These are phyloP conservation scores for Trematosphaeria pertusa DNA, from an alignment of 2,329 filamentous ascomycete genomes.

Conservation along the genomic window DNA sequence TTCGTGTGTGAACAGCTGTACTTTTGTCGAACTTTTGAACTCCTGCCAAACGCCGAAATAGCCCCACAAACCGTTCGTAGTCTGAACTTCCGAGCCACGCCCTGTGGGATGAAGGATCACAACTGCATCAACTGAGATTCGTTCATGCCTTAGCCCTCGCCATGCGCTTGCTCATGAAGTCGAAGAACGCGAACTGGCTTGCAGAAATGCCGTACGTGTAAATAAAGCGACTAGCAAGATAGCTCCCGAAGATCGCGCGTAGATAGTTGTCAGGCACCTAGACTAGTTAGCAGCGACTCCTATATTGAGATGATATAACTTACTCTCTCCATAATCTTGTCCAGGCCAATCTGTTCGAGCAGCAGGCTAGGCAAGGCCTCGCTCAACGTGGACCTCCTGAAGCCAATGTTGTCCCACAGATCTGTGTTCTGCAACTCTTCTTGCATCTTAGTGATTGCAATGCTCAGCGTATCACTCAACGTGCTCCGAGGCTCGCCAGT, in stretches of 20 bases:
- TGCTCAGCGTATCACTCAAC: conserved; percentile 88
- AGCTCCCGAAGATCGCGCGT: conserved; percentile 93
- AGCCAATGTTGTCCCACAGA: conserved; percentile 82
- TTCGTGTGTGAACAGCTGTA: not conserved
- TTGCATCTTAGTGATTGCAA: conserved; percentile 94
- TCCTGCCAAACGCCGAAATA: not conserved
- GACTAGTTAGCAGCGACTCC: conserved; percentile 23
- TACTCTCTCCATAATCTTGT: conserved; percentile 82
- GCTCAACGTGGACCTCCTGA: conserved; percentile 77
- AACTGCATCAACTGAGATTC: too few relatives aligned
- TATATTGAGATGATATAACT: conserved; percentile 36
- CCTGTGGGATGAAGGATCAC: not conserved
- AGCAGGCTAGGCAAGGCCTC: conserved; percentile 88
- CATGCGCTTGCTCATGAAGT: conserved; percentile 70
- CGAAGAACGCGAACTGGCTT: conserved; percentile 97
- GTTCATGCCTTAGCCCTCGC: conserved; percentile 37
- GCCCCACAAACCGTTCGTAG: not conserved
- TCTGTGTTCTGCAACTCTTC: conserved; percentile 95
- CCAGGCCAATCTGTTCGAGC: conserved; percentile 87
- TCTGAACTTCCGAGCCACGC: not conserved
- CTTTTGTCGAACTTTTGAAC: not conserved
- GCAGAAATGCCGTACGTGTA: conserved; percentile 93
- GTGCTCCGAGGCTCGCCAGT: conserved; percentile 81
- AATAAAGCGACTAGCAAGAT: conserved; percentile 92
- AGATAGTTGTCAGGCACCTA: conserved; percentile 90